Evolutionary conservation across 164 flowering plant species (phyloP), one percentile per base, ranked within the genome.

Genomic region (Dillenia turbinata): DNA sequence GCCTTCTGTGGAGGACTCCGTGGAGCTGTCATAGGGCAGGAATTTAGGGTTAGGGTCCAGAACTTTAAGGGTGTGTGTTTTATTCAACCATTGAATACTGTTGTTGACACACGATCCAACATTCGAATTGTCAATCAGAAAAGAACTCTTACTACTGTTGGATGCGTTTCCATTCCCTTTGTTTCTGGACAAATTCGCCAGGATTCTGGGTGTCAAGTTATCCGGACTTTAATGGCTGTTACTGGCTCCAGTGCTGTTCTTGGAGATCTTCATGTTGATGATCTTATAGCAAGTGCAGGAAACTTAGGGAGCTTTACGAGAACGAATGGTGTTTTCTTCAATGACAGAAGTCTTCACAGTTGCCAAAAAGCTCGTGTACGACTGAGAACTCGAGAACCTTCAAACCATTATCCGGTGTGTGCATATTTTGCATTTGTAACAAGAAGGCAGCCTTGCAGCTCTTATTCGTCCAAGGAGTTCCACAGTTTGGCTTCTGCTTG

Each of bases 341-440:
- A 65, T 17, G 75, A 72, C 61, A 75, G 73, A 65, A 70, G 75
- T 61, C 53, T 52, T 52, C 63, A 65, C 2, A 65, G 69, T 68
- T 73, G 78, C 64, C 67, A 50, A 10, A 82, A 57, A 64, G 80
- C 77, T 56, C 63, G 78, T 47, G n/a, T 82, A 70, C 73, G 81
- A 44, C 50, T 77, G 64, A 69, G 70, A 60, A 73, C 51, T 16
- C 61, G 53, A 54, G 63, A 60, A 43, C 33, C 1, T 26, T 26
- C 33, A 5, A 2, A 26, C 33, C 33, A 26, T 26, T 26, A 26
- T 26, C 5, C 5, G 3, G 33, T 26, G 3, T 26, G 2, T 26
- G 33, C 33, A 26, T 26, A 26, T 26, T 26, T 26, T 26, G 33
- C 33, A 26, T 26, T 26, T 26, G 33, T 1, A 26, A 26, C 33